Conservation (phyloP, 768 basidiomycete species). For the Ramaria rubella region DNA sequence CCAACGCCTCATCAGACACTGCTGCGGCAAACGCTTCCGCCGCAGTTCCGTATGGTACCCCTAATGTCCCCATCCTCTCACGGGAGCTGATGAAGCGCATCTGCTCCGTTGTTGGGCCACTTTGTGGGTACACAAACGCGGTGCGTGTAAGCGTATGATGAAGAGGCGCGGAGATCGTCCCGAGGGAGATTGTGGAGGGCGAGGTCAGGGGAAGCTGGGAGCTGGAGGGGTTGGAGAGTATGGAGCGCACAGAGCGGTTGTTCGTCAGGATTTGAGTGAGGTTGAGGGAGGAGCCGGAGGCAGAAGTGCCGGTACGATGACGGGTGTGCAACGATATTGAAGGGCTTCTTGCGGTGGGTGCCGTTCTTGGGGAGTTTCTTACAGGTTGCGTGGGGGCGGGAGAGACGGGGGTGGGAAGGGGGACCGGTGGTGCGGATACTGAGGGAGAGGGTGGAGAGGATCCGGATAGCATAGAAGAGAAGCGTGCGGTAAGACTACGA, state of each 20-base stretch:
- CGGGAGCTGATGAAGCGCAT: constrained; percentile 63
- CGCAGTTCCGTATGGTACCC: constrained; percentile 69
- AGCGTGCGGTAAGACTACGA: neutral
- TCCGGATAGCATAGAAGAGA: neutral
- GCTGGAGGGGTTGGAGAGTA: constrained; percentile 1
- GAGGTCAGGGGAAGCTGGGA: constrained; percentile 33
- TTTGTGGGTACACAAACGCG: constrained; percentile 60
- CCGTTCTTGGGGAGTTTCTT: neutral
- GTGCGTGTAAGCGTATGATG: constrained; percentile 66
- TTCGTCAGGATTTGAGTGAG: constrained; percentile 25
- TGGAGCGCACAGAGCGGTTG: constrained; percentile 8
- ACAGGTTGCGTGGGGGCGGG: neutral
- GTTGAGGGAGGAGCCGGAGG: neutral
- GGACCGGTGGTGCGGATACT: neutral
- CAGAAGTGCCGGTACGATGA: no score
- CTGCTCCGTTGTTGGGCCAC: constrained; percentile 39
- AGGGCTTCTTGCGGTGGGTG: no score
- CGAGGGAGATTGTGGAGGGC: constrained; percentile 62
- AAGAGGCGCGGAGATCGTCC: constrained; percentile 66
- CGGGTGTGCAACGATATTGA: no score
- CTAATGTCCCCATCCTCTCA: constrained; percentile 62
- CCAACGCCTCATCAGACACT: no score
- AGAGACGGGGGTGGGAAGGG: neutral
- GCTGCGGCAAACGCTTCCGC: constrained; percentile 60
- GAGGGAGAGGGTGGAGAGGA: neutral